phyloP scores from a whole-genome alignment of 2,329 filamentous ascomycete genomes.

The Dactylellina parvicollis region DNA sequence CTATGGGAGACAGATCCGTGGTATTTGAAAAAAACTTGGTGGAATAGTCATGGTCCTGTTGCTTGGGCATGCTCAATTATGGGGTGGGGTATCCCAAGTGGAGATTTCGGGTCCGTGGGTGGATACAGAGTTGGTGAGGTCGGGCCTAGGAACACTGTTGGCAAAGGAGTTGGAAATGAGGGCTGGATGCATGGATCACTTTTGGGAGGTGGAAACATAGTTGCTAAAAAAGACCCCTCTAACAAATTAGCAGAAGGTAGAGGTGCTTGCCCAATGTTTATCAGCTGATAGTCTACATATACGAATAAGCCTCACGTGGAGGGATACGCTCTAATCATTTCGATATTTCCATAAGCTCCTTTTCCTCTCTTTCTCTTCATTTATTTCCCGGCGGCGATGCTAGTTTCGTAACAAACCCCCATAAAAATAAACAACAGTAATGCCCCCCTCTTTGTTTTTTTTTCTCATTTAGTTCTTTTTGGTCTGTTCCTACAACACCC shows the following conservation, averaged over 20 bases:
- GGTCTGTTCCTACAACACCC: too few relatives aligned
- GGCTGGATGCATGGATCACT: conserved; percentile 27
- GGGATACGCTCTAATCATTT: too few relatives aligned
- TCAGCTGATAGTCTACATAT: not conserved
- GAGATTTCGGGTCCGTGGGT: conserved; percentile 64
- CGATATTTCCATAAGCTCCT: too few relatives aligned
- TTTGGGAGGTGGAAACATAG: conserved; percentile 24
- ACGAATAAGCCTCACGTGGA: too few relatives aligned
- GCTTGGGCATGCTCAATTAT: conserved; percentile 66
- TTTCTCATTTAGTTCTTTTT: too few relatives aligned
- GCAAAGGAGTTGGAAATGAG: conserved; percentile 57
- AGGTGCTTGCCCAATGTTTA: conserved; percentile 43
- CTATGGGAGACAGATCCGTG: conserved; percentile 72
- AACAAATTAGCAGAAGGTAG: conserved; percentile 1
- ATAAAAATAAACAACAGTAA: too few relatives aligned
- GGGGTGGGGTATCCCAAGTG: conserved; percentile 65
- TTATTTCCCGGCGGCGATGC: too few relatives aligned
- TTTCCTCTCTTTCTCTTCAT: too few relatives aligned
- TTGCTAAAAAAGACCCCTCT: not conserved
- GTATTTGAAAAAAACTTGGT: conserved; percentile 70
- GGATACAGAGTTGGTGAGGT: conserved; percentile 70
- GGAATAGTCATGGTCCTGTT: conserved; percentile 71
- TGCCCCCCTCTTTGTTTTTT: too few relatives aligned
- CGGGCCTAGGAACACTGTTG: conserved; percentile 69
- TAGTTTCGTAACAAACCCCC: too few relatives aligned